Evolutionary conservation across 2,329 filamentous ascomycete genomes (phyloP).

Genomic region (Aspergillus intermedius): DNA sequence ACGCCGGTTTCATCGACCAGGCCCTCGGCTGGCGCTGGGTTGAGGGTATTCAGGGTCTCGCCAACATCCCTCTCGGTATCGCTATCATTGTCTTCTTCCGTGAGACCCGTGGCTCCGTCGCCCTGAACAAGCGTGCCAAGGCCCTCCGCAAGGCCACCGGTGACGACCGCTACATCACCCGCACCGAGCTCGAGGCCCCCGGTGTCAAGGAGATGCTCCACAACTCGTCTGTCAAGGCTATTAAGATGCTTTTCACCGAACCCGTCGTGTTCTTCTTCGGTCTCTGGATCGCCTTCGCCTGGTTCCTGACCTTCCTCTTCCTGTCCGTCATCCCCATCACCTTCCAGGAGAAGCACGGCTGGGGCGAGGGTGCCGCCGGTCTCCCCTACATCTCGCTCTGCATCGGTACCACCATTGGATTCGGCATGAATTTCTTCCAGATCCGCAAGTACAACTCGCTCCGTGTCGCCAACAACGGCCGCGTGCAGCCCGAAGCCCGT

Average conservation of each 20-base stretch:
- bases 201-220: slow-evolving; percentile 37
- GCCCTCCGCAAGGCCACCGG: slow-evolving; percentile 42
- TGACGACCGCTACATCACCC: slow-evolving; percentile 45
- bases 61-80: slow-evolving; percentile 45
- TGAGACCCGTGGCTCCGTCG: slow-evolving; percentile 44
- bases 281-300: slow-evolving; percentile 48
- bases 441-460: slow-evolving; percentile 46
- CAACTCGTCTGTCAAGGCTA: slow-evolving; percentile 47
- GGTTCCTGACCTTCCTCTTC: slow-evolving; percentile 51
- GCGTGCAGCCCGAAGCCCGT: slow-evolving; percentile 41
- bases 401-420: slow-evolving; percentile 45
- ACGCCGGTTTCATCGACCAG: slow-evolving; percentile 50
- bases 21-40: slow-evolving; percentile 50
- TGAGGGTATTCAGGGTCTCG: slow-evolving; percentile 47
- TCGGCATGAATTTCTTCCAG: slow-evolving; percentile 45
- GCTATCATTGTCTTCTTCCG: slow-evolving; percentile 40
- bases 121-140: slow-evolving; percentile 46
- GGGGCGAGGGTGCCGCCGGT: slow-evolving; percentile 45
- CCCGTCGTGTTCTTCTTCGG: slow-evolving; percentile 47
- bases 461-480: slow-evolving; percentile 24
- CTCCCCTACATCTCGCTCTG: slow-evolving; percentile 48
- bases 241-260: slow-evolving; percentile 45
- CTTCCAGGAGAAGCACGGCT: slow-evolving; percentile 47
- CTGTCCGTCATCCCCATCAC: slow-evolving; percentile 47
- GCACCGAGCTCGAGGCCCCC: slow-evolving; percentile 48